phyloP scores from a whole-genome alignment of 805 yeast species.

The Candida endomychidarum region DNA sequence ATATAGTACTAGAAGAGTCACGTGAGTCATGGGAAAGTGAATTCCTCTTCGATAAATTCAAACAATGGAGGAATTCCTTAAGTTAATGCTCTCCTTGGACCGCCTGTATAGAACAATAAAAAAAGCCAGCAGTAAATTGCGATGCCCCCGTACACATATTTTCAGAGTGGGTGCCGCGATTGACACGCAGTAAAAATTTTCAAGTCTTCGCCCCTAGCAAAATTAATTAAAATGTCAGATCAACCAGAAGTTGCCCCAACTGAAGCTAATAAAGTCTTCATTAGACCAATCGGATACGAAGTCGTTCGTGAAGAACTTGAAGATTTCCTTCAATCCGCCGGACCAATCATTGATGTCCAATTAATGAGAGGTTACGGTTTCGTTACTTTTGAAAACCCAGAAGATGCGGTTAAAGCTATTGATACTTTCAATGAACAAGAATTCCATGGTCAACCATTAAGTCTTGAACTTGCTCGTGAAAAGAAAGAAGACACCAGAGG shows the following conservation, averaged over 20 bases:
- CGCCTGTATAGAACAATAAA: too few relatives aligned
- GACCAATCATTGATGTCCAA: conserved; percentile 66
- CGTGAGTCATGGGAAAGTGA: conserved; percentile 43
- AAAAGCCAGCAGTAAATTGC: too few relatives aligned
- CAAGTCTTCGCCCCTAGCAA: conserved; percentile 5
- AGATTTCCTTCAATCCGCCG: conserved; percentile 65
- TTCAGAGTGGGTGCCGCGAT: background rate
- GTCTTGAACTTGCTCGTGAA: conserved; percentile 55
- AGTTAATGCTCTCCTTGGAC: too few relatives aligned
- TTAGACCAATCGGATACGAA: conserved; percentile 63
- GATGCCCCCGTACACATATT: background rate
- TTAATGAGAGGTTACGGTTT: conserved; percentile 84
- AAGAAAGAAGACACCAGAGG: conserved; percentile 64
- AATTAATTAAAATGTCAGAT: conserved; percentile 3
- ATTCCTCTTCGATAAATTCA: conserved; percentile 49
- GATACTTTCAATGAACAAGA: conserved; percentile 45
- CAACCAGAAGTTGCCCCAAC: conserved; percentile 15
- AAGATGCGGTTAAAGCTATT: conserved; percentile 50
- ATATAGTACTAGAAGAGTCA: conserved; percentile 36
- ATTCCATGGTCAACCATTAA: conserved; percentile 51
- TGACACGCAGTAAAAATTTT: conserved; percentile 5
- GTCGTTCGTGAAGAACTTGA: conserved; percentile 55
- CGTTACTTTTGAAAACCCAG: conserved; percentile 75
- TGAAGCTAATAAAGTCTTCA: conserved; percentile 43
- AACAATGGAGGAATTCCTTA: conserved; percentile 26